Conservation (phyloP, 2,329 filamentous ascomycete genomes). For the Colletotrichum gigasporum region DNA sequence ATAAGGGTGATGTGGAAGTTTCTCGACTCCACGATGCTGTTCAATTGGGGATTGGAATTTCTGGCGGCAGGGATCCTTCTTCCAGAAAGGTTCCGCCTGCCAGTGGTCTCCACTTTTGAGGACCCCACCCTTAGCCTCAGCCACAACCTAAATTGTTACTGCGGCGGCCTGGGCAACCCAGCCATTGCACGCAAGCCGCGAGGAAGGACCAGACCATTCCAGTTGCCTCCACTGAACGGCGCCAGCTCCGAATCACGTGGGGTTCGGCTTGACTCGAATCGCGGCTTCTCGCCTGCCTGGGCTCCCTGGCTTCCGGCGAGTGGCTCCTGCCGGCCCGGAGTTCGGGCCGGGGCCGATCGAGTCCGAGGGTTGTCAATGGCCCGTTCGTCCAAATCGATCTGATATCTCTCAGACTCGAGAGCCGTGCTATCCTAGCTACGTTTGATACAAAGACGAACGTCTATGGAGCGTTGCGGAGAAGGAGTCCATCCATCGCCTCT, state of each 20-base stretch:
- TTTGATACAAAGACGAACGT: too few species aligned
- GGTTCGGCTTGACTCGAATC: background rate
- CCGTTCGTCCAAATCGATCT: constrained; percentile 15
- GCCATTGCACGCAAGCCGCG: background rate
- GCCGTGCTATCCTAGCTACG: too few species aligned
- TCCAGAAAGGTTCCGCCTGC: constrained; percentile 27
- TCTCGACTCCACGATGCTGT: constrained; percentile 43
- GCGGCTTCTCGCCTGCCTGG: background rate
- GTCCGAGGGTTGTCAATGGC: background rate
- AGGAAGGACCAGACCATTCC: background rate
- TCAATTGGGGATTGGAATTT: constrained; percentile 33
- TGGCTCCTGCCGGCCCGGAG: background rate
- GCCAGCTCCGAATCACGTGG: constrained; percentile 3
- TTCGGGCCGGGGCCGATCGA: background rate
- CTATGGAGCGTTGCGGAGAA: too few species aligned
- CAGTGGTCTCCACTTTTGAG: constrained; percentile 12
- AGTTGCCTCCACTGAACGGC: background rate
- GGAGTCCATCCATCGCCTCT: too few species aligned
- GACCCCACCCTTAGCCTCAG: constrained; percentile 28
- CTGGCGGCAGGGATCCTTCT: constrained; percentile 26
- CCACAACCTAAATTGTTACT: constrained; percentile 31
- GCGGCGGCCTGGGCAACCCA: background rate
- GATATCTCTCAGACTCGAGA: too few species aligned
- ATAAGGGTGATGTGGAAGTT: constrained; percentile 55
- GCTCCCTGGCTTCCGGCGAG: constrained; percentile 1